Conservation (phyloP, 2,329 filamentous ascomycete genomes). For the Aschersonia sp. region DNA sequence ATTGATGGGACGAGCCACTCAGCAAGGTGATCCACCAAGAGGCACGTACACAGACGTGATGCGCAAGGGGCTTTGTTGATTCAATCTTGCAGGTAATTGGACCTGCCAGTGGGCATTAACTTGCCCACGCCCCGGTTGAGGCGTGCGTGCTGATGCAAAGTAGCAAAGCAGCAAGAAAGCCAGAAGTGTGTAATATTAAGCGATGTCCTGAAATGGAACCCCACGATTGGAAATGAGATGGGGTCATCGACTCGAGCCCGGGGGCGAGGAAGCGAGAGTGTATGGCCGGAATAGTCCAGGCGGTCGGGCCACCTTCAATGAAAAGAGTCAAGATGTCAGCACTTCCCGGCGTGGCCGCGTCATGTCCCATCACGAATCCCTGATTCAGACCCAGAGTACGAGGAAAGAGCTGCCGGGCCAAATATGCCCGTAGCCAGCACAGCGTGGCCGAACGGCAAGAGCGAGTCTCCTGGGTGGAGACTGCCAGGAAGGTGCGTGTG, state of each 20-base stretch:
- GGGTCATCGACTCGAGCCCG: not conserved
- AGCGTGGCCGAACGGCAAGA: too few species aligned
- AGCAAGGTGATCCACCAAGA: constrained; percentile 7
- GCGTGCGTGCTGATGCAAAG: too few species aligned
- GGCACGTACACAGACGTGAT: constrained; percentile 11
- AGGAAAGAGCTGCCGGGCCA: not conserved
- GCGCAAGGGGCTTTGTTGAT: too few species aligned
- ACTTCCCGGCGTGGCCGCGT: not conserved
- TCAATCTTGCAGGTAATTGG: too few species aligned
- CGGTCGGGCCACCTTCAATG: not conserved
- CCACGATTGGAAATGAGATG: not conserved
- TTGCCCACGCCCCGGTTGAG: too few species aligned
- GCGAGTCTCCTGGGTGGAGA: too few species aligned
- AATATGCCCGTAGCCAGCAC: not conserved
- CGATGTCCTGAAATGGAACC: not conserved
- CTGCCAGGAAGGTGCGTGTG: too few species aligned
- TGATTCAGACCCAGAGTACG: not conserved
- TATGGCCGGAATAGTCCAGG: not conserved
- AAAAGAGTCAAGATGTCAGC: not conserved
- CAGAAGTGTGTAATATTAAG: not conserved
- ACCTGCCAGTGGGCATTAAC: too few species aligned
- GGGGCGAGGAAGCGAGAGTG: too few species aligned
- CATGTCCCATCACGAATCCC: not conserved
- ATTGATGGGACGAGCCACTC: constrained; percentile 27
- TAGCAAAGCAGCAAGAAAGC: too few species aligned